Base-by-base conservation (phyloP, 148 eudicot species). In the Chenopodium quinoa region DNA sequence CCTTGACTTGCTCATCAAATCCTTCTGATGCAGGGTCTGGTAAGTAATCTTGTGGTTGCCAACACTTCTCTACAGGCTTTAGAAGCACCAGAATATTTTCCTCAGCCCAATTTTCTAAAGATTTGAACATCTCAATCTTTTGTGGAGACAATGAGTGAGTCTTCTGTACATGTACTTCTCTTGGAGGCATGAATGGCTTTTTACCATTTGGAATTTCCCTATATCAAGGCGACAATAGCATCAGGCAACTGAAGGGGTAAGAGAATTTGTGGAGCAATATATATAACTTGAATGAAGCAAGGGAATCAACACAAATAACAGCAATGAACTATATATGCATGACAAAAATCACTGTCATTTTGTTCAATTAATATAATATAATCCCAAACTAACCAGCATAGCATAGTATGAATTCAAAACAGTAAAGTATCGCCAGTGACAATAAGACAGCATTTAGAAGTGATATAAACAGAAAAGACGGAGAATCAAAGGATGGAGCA, bases 31-130 rank as follows among this genome's bases (percentile, higher is more conserved):
- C 63, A 22, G 85, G 87, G 79, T 86, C 86, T 9, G 90, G 90
- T 31, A 88, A 86, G 73, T 80, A 88, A 75, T 88, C 90, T 79
- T 88, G 90, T 71, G 90, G 86, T 29, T 88, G 90, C 90, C 90
- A 88, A 71, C 81, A 81, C 66, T 81, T 88, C 74, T 88, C 88
- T 75, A 83, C 86, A 12, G 86, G 86, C 46, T 86, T 88, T 27
- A 88, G 85, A 46, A 78, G 86, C 4, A 75, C 75, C 48, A 88
- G 82, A 77, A 88, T 52, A 79, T 86, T 88, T 40, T 88, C 52
- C 82, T 88, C 85, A n/a, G 90, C 90, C 90, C 90, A 88, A 7
- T 74, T 62, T 74, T 88, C 90, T 44, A 88, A 27, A 25, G 90
- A 88, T 29, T 81, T 86, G 66, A 88, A 88, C 27, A 88, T 83